Evolutionary conservation across 495 filamentous ascomycete genomes (phyloP), one percentile per base, ranked within the genome.

Genomic region (Geoglossum glabrum): DNA sequence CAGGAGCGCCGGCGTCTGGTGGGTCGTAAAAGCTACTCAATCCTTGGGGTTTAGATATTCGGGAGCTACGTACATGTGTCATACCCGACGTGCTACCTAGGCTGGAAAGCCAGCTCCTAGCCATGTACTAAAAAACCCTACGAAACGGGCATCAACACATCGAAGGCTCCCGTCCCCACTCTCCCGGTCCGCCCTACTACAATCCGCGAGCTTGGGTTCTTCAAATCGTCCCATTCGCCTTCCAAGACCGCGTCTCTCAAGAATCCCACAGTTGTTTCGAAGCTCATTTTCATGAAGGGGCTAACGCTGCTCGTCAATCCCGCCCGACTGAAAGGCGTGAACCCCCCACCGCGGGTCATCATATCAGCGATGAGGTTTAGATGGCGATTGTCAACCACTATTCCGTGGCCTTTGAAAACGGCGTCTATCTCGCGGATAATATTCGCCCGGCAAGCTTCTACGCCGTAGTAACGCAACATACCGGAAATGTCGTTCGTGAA

Each of bases 271-370:
- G 92, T 97, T 6, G 92, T 97, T 76, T 99, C 90, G 73, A 96
- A 97, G 69, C 86, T 93, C 88, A 95, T 95, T 77, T 96, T 95
- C 70, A 90, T 83, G 61, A 97, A 88, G 0, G 92, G 89, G 55
- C 84, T 90, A 17, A 86, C 81, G 64, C 83, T 85, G 59, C 84
- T 78, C 66, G 81, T 84, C 56, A 97, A 67, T 19, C 90, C 92
- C 62, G 83, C 90, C 49, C 92, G 83, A 70, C 85, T 95, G 73
- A 97, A 99, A 1, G 90, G 81, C 19, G 77, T 81, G 71, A 92
- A 97, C 19, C 79, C 80, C 61, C 92, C 92, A 60, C 80, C 81
- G 27, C 88, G 73, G 19, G 93, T 97, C 92, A 98, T 98, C 70
- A 84, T 85, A 71, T 98, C 92, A 56, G 85, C 90, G 62, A 98